Evolutionary conservation across 129 eudicot species (phyloP).

Genomic region (Helichrysum umbraculigerum): DNA sequence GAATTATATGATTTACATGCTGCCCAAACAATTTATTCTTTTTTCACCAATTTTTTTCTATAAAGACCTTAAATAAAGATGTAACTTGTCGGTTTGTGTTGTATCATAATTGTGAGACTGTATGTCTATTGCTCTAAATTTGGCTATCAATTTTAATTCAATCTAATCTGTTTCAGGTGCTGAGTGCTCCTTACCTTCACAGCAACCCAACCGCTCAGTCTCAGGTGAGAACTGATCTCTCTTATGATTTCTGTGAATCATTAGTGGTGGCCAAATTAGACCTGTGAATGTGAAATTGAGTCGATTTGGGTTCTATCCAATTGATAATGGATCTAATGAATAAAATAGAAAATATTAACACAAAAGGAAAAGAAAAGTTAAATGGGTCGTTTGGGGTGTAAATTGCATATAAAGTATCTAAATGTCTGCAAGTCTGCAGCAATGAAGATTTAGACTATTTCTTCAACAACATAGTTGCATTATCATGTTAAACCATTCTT

Average conservation of each 20-base stretch:
- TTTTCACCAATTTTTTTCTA: neutral
- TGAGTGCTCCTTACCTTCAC: constrained; percentile 85
- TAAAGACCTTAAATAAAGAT: neutral
- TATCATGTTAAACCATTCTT: neutral
- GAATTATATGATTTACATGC: neutral
- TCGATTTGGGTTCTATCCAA: neutral
- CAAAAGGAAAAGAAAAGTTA: neutral
- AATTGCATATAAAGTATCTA: neutral
- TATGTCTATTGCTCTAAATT: neutral
- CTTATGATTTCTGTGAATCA: neutral
- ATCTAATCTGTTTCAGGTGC: constrained; percentile 47
- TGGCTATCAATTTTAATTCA: neutral
- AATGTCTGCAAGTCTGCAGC: neutral
- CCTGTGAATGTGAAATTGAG: neutral
- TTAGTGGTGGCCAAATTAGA: constrained; percentile 1
- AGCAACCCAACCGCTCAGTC: constrained; percentile 37
- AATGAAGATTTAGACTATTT: neutral
- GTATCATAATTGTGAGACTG: constrained; percentile 5
- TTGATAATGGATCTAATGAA: neutral
- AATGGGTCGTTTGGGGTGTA: neutral
- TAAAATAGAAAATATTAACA: neutral
- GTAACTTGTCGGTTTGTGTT: neutral
- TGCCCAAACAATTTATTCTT: neutral
- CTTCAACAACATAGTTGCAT: neutral
- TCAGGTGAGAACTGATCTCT: constrained; percentile 43